Evolutionary conservation across 345 rosid species (phyloP).

Genomic region (Aquilaria yunnanensis): DNA sequence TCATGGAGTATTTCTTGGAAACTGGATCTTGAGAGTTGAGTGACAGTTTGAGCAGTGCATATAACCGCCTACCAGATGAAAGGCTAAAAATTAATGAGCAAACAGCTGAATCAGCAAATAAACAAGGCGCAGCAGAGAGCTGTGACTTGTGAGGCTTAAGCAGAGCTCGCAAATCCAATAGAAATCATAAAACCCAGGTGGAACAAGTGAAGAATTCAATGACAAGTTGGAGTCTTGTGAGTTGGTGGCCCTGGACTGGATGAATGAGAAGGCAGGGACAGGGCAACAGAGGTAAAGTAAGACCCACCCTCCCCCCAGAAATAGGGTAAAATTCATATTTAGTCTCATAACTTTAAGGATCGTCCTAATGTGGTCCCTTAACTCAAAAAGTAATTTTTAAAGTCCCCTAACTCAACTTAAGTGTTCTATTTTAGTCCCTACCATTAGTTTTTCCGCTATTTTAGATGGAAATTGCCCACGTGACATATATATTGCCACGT

Average conservation of each 20-base stretch:
- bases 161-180: constrained; percentile 31
- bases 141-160: constrained; percentile 23
- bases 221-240: constrained; percentile 44
- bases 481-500: too few relatives aligned
- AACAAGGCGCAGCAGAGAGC: constrained; percentile 19
- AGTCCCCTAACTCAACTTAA: constrained; percentile 20
- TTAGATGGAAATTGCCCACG: too few relatives aligned
- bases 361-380: too few relatives aligned
- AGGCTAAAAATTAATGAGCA: constrained; percentile 13
- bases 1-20: constrained; percentile 11
- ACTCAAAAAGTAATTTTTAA: too few relatives aligned
- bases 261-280: constrained; percentile 31
- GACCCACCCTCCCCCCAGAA: neutral
- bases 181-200: constrained; percentile 27
- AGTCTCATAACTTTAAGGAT: neutral
- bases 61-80: constrained; percentile 14
- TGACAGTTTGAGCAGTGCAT: constrained; percentile 8
- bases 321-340: constrained; percentile 12
- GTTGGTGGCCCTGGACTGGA: constrained; percentile 29
- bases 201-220: constrained; percentile 36
- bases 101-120: constrained; percentile 15
- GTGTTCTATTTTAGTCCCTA: neutral
- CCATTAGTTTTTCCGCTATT: too few relatives aligned
- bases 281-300: constrained; percentile 1
- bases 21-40: constrained; percentile 18